Conservation (phyloP, 1,284 basidiomycete species). For the Thelephora terrestris region DNA sequence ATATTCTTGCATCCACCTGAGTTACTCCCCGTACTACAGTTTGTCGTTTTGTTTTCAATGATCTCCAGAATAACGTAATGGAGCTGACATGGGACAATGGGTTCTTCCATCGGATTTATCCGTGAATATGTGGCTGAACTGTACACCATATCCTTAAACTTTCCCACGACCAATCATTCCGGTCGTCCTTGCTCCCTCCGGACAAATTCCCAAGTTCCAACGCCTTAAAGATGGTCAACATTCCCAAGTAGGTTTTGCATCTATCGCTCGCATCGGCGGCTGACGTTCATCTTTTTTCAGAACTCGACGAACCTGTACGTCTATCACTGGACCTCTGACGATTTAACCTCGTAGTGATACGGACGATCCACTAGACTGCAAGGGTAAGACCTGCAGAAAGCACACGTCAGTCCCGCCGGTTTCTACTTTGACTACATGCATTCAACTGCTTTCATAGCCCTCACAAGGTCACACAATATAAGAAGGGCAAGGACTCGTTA, state of each 20-base stretch:
- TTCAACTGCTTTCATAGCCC: conserved; percentile 40
- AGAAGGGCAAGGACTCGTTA: conserved; percentile 96
- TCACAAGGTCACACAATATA: conserved; percentile 97
- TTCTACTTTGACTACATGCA: neutral
- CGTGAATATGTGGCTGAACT: too few relatives aligned
- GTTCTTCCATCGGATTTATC: too few relatives aligned
- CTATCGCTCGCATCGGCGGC: conserved; percentile 2
- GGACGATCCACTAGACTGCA: conserved; percentile 63
- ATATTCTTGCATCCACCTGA: too few relatives aligned
- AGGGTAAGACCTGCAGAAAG: conserved; percentile 97
- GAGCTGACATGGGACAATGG: too few relatives aligned
- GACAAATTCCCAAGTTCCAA: conserved; percentile 11
- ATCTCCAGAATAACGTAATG: too few relatives aligned
- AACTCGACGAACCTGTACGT: conserved; percentile 79
- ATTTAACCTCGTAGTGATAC: conserved; percentile 11
- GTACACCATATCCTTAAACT: too few relatives aligned
- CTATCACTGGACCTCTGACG: conserved; percentile 3
- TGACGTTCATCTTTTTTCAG: conserved; percentile 28
- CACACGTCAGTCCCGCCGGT: conserved; percentile 71
- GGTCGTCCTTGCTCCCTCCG: too few relatives aligned
- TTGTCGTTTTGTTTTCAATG: too few relatives aligned
- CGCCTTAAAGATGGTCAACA: conserved; percentile 73
- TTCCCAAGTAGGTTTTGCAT: conserved; percentile 63
- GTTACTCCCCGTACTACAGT: too few relatives aligned
- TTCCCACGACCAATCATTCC: too few relatives aligned